These are phyloP conservation scores for Coemansia sp. DNA, from an alignment of 192 early-diverging fungal genomes.

Conservation along the genomic window DNA sequence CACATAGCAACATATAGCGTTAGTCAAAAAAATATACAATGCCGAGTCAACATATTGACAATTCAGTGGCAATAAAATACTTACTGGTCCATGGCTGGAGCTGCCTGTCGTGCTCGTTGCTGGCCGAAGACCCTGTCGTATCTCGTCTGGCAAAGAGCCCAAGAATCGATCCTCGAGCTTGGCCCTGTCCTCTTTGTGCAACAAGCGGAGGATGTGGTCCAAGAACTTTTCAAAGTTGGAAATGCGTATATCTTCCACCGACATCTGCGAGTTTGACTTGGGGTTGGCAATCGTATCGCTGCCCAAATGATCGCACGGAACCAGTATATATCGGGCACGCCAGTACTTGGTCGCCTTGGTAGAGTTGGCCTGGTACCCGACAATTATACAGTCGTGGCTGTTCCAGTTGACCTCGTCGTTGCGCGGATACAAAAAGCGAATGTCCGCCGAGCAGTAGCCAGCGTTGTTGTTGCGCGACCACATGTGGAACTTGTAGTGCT, in stretches of 20 bases:
- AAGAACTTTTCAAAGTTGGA: slow-evolving; percentile 86
- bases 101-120: background rate
- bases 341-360: slow-evolving; percentile 81
- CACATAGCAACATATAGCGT: background rate
- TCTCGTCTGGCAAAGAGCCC: slow-evolving; percentile 30
- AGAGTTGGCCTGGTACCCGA: slow-evolving; percentile 82
- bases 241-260: slow-evolving; percentile 88
- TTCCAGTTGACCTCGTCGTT: slow-evolving; percentile 90
- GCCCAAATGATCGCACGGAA: slow-evolving; percentile 75
- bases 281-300: slow-evolving; percentile 55
- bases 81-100: background rate
- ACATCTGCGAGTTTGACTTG: slow-evolving; percentile 65
- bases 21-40: background rate
- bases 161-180: slow-evolving; percentile 40
- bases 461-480: slow-evolving; percentile 76
- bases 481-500: slow-evolving; percentile 79
- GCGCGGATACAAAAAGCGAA: slow-evolving; percentile 77
- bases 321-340: slow-evolving; percentile 87
- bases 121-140: slow-evolving; percentile 9
- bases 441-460: slow-evolving; percentile 60
- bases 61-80: background rate
- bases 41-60: background rate
- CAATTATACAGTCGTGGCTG: slow-evolving; percentile 87
- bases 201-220: slow-evolving; percentile 59
- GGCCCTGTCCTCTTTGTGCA: slow-evolving; percentile 29